These are phyloP conservation scores for Diaporthe velutina DNA, from an alignment of 2,329 filamentous ascomycete genomes.

Conservation along the genomic window DNA sequence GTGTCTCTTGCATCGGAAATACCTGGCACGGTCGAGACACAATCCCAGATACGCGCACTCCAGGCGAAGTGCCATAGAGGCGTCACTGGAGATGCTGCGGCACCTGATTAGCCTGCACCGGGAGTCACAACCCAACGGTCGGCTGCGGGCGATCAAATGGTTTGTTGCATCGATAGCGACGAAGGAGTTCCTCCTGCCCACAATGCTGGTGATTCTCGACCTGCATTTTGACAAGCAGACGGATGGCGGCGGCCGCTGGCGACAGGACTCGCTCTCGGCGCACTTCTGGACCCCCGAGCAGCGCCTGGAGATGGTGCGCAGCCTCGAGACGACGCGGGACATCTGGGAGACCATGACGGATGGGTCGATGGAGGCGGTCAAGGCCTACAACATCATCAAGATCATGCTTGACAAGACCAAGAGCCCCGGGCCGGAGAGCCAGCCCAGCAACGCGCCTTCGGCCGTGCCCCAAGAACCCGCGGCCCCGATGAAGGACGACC, in stretches of 20 bases:
- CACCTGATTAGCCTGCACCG: slow-evolving; percentile 82
- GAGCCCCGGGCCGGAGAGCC: slow-evolving; percentile 52
- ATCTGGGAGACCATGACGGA: slow-evolving; percentile 88
- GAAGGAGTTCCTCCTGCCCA: slow-evolving; percentile 87
- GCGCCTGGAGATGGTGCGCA: slow-evolving; percentile 80
- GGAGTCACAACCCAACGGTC: slow-evolving; percentile 79
- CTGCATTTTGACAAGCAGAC: slow-evolving; percentile 77
- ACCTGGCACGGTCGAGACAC: slow-evolving; percentile 81
- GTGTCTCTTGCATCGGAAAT: slow-evolving; percentile 90
- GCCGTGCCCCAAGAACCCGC: slow-evolving; percentile 36
- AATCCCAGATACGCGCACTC: slow-evolving; percentile 89
- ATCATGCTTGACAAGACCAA: slow-evolving; percentile 87
- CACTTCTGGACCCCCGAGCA: slow-evolving; percentile 71
- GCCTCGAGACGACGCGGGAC: slow-evolving; percentile 77
- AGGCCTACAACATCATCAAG: slow-evolving; percentile 83
- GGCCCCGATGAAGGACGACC: slow-evolving; percentile 42
- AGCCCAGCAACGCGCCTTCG: slow-evolving; percentile 30
- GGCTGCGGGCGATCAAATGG: slow-evolving; percentile 80
- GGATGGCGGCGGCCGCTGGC: slow-evolving; percentile 53
- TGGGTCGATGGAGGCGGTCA: slow-evolving; percentile 89
- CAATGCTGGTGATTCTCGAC: slow-evolving; percentile 87
- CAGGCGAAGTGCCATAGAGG: slow-evolving; percentile 85
- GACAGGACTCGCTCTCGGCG: slow-evolving; percentile 56
- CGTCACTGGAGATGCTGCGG: slow-evolving; percentile 83
- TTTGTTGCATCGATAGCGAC: slow-evolving; percentile 84